These are phyloP conservation scores for Xylariaceae sp. DNA, from an alignment of 2,329 filamentous ascomycete genomes.

Conservation along the genomic window DNA sequence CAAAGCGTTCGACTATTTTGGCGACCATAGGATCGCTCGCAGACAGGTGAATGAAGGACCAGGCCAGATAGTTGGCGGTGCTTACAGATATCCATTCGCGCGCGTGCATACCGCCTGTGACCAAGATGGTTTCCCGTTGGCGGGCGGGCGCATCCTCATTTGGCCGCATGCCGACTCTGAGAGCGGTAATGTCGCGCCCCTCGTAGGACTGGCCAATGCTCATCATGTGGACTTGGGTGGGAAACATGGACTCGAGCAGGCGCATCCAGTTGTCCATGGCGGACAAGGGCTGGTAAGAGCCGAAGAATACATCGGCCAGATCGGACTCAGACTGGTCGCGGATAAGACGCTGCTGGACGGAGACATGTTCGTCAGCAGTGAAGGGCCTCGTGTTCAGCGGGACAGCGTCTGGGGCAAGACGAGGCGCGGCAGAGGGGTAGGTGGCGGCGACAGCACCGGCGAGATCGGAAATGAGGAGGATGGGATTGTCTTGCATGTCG, in stretches of 20 bases:
- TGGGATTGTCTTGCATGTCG: constrained; percentile 68
- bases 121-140: constrained; percentile 70
- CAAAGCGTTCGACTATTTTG: constrained; percentile 75
- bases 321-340: constrained; percentile 1
- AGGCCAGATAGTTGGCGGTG: constrained; percentile 86
- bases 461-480: constrained; percentile 75
- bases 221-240: constrained; percentile 61
- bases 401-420: too few species aligned
- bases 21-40: constrained; percentile 69
- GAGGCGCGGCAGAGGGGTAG: constrained; percentile 50
- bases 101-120: constrained; percentile 85
- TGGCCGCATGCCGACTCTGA: constrained; percentile 63
- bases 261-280: constrained; percentile 89
- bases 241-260: constrained; percentile 82
- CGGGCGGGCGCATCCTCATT: constrained; percentile 33
- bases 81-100: constrained; percentile 95
- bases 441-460: constrained; percentile 73
- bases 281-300: constrained; percentile 82
- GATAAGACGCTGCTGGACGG: background rate
- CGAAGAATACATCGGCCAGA: constrained; percentile 81
- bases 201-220: constrained; percentile 83
- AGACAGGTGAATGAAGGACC: constrained; percentile 80
- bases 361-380: constrained; percentile 54
- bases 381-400: too few species aligned
- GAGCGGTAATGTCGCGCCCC: constrained; percentile 77